Evolutionary conservation across 1,139 yeast species (phyloP), one percentile per base, ranked within the genome.

Genomic region (Kodamaea alishanica): DNA sequence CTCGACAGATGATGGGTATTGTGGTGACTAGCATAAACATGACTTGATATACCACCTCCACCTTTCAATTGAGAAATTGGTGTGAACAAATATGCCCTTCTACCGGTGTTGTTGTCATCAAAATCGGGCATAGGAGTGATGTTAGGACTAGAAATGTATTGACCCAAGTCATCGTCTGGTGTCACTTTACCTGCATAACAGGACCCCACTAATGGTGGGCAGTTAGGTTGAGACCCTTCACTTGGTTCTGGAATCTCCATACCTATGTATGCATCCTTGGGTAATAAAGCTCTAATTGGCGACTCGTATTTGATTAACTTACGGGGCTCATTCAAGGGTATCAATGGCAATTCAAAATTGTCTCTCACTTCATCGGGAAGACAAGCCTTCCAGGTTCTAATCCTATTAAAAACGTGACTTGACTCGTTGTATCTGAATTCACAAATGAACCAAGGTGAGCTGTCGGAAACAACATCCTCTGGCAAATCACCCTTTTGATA

Each of bases 341-440:
- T 60, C 32, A 82, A 81, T 49, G 94, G 90, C 34, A 88, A 88
- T 58, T 92, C 97, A 40, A 81, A 84, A 37, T 79, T 75, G 46
- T 85, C 90, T 55, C 97, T 79, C 30, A 90, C 86, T 58, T 90
- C 98, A 61, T 92, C 98, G 0, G 98, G 98, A 49, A 92, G 75
- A 67, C 98, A 92, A 4, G 97, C 97, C 61, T 88, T 92, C 98
- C 98, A 92, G 1, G 98, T 92, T 56, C 97, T 79, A 54, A 92
- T 92, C 58, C 94, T 84, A 65, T 92, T 92, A 70, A 92, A 92
- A 24, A 83, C 84, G 58, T 87, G 88, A 54, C 86, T 95, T 42
- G 78, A 75, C 58, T 90, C 97, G 57, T 92, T 92, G 65, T 90
- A 92, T 54, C 98, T 80, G 60, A 81, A 87, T 63, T 92, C 98